phyloP scores from a whole-genome alignment of 106 monocot species.

The Acorus calamus region DNA sequence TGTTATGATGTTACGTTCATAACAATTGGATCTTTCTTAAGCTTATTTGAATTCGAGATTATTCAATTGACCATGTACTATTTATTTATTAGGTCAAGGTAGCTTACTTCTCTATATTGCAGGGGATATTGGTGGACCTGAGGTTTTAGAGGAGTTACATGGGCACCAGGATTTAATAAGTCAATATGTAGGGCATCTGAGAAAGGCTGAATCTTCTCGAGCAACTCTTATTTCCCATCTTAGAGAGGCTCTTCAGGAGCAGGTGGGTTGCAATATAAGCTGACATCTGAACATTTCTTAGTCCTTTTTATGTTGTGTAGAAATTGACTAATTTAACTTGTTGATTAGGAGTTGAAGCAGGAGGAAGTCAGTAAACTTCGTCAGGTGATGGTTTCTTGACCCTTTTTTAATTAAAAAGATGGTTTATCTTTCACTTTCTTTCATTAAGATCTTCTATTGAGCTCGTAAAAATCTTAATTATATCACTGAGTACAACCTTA shows the following conservation, averaged over 20 bases:
- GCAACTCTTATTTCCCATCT: slow-evolving; percentile 33
- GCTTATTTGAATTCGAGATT: too few relatives aligned
- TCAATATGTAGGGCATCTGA: slow-evolving; percentile 55
- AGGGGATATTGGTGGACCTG: slow-evolving; percentile 32
- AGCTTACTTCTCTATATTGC: background rate
- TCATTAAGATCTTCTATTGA: background rate
- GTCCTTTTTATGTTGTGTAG: background rate
- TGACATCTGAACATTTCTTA: background rate
- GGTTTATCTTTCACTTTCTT: background rate
- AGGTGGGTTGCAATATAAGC: slow-evolving; percentile 25
- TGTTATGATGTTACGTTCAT: too few relatives aligned
- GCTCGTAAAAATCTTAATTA: too few relatives aligned
- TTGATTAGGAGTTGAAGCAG: slow-evolving; percentile 42
- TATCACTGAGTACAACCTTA: too few relatives aligned
- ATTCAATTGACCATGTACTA: too few relatives aligned
- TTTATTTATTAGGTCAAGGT: too few relatives aligned
- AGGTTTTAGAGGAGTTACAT: slow-evolving; percentile 44
- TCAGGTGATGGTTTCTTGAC: slow-evolving; percentile 29
- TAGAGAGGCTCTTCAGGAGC: slow-evolving; percentile 53
- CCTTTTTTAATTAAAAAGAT: slow-evolving; percentile 1
- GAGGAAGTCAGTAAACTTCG: slow-evolving; percentile 29
- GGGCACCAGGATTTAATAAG: slow-evolving; percentile 28
- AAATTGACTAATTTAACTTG: background rate
- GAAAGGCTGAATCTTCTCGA: slow-evolving; percentile 41
- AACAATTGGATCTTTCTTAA: too few relatives aligned